Conservation (phyloP, 2,329 filamentous ascomycete genomes). For the Diplodia mutila region DNA sequence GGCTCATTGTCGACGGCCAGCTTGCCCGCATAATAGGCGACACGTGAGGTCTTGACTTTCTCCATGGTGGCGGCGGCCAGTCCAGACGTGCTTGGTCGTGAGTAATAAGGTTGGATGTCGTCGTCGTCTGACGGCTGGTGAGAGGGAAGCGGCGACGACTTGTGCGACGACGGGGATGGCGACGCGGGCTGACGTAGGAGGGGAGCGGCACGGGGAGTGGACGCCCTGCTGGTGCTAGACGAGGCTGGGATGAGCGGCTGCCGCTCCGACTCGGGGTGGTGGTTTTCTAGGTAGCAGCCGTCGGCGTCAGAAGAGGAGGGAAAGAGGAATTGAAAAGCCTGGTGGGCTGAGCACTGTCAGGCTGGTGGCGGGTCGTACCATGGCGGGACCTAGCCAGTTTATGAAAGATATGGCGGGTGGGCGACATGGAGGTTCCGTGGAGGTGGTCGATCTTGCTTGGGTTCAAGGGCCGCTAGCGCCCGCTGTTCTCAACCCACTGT, state of each 20-base stretch:
- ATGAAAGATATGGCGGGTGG: constrained; percentile 8
- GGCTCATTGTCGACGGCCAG: constrained; percentile 75
- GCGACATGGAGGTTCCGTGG: constrained; percentile 18
- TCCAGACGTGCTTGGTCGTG: neutral
- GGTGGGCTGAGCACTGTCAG: neutral
- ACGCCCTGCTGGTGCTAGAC: no score
- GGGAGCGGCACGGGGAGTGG: no score
- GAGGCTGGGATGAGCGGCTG: constrained; percentile 16
- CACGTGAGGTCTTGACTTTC: constrained; percentile 44
- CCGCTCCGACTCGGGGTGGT: constrained; percentile 10
- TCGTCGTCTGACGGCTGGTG: neutral
- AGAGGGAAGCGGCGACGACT: constrained; percentile 1
- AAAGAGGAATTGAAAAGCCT: neutral
- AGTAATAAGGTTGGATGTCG: neutral
- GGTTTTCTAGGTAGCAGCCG: neutral
- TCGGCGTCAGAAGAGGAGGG: neutral
- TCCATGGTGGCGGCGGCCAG: constrained; percentile 43
- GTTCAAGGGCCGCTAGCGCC: constrained; percentile 17
- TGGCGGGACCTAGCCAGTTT: constrained; percentile 10
- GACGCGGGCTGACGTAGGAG: constrained; percentile 22
- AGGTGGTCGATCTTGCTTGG: constrained; percentile 17
- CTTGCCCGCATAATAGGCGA: constrained; percentile 55
- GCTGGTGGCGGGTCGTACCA: constrained; percentile 6
- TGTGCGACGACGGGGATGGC: constrained; percentile 8
- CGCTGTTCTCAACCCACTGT: neutral